Evolutionary conservation across 768 basidiomycete genomes (phyloP), one percentile per base, ranked within the genome.

Genomic region (Leccinum rimulosum): DNA sequence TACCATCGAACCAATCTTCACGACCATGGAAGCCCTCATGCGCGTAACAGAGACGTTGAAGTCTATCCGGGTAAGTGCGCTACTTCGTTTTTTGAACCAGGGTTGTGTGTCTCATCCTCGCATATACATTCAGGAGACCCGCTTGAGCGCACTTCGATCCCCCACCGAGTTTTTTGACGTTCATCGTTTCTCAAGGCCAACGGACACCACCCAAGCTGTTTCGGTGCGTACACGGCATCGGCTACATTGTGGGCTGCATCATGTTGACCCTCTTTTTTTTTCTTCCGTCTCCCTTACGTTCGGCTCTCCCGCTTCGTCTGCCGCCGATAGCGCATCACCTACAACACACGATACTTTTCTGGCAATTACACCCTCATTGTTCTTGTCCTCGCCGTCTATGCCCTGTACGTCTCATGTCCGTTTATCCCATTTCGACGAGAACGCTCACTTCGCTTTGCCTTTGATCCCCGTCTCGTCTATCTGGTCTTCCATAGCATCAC

Each of bases 261-360:
- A 6, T 50, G 14, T 8, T 50, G 28, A 50, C 28, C 11, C 15
- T 30, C 15, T 22, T 19, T 38, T 3, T 9, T 22, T 55, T 6
- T 15, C 48, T 30, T 25, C 11, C 10, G 28, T 14, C 12, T 19
- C 15, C 27, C 6, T 48, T n/a, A 3, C 25, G 22, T 22, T 27
- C n/a, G 43, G 19, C 15, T 31, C 33, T 11, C 12, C 28, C 12
- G 50, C 12, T 28, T 27, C 14, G 17, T 33, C 4, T 31, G 14
- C 12, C 25, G 12, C 15, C 17, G 19, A 22, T 68, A 94, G 93
- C 86, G 93, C 59, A 91, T 95, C 82, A 91, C 92, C 25, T 94
- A 96, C 79, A 96, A 96, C 77, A 94, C 93, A 43, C 87, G 90
- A 52, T 92, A 91, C 71, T 92, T 91, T 75, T 92, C 90, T 58